A percentile compares a stretch with the other conserved stretches of the same genome.
phyloP scores from a whole-genome alignment of 192 early-diverging fungal genomes.

The Jimgerdemannia lactiflua region DNA sequence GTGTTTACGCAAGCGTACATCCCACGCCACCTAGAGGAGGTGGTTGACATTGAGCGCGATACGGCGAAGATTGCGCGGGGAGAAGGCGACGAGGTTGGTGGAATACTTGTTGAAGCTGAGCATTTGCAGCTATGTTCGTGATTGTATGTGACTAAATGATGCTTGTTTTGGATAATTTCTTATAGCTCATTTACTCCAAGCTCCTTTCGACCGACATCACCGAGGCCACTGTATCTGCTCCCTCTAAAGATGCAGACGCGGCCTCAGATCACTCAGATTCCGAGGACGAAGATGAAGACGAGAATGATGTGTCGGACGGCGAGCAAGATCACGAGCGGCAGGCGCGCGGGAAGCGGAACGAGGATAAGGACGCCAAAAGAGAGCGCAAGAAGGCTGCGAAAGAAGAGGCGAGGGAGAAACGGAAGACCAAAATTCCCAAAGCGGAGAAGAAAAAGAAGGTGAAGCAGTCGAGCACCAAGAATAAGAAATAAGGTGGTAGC shows the following conservation, averaged over 20 bases:
- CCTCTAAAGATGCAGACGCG: background rate
- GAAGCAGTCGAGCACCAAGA: slow-evolving; percentile 64
- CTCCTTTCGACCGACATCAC: background rate
- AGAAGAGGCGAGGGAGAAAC: slow-evolving; percentile 87
- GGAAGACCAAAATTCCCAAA: slow-evolving; percentile 95
- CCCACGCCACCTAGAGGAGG: slow-evolving; percentile 88
- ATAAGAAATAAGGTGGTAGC: slow-evolving; percentile 41
- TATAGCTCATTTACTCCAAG: slow-evolving; percentile 4
- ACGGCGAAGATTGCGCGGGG: slow-evolving; percentile 71
- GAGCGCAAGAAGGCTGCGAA: slow-evolving; percentile 84
- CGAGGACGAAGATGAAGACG: slow-evolving; percentile 32
- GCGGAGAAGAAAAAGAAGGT: slow-evolving; percentile 94
- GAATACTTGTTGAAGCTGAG: background rate
- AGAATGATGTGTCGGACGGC: slow-evolving; percentile 36
- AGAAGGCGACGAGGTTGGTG: slow-evolving; percentile 59
- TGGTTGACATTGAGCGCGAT: slow-evolving; percentile 85
- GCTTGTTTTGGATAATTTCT: background rate
- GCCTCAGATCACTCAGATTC: background rate
- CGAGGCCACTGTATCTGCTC: background rate
- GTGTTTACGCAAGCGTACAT: slow-evolving; percentile 92
- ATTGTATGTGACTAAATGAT: background rate
- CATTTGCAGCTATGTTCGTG: too few relatives aligned
- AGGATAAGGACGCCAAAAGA: slow-evolving; percentile 89
- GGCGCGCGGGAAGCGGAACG: slow-evolving; percentile 68
- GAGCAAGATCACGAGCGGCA: slow-evolving; percentile 44